Conservation (phyloP, 1,139 yeast genomes). For the Kurtzmaniella quercitrusa region DNA sequence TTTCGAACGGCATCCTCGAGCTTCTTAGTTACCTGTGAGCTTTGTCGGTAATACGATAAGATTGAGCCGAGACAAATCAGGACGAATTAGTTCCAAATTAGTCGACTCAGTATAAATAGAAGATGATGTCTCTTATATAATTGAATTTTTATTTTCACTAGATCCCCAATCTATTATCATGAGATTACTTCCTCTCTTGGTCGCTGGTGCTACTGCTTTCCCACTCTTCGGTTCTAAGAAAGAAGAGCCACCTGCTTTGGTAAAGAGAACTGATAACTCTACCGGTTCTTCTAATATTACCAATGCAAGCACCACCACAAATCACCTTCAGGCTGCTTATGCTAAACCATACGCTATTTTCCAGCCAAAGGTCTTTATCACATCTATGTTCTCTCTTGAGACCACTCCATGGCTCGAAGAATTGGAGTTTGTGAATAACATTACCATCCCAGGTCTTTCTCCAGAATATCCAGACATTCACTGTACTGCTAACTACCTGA, state of each 20-base stretch:
- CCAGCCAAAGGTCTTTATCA: conserved; percentile 52
- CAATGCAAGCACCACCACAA: conserved; percentile 11
- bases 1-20: background rate
- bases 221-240: conserved; percentile 2
- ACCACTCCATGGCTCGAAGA: conserved; percentile 51
- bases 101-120: background rate
- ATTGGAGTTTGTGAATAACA: conserved; percentile 45
- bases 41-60: background rate
- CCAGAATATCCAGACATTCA: conserved; percentile 55
- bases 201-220: conserved; percentile 6
- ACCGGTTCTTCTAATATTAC: conserved; percentile 3
- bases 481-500: conserved; percentile 49
- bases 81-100: background rate
- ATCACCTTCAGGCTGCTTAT: conserved; percentile 21
- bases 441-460: conserved; percentile 63
- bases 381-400: conserved; percentile 57
- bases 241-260: background rate
- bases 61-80: background rate
- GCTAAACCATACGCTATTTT: conserved; percentile 36
- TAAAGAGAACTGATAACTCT: conserved; percentile 4
- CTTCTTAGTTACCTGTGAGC: background rate
- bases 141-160: background rate
- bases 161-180: background rate
- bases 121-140: background rate
- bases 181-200: conserved; percentile 3